These are phyloP conservation scores for Fusarium sp. DNA, from an alignment of 2,329 filamentous ascomycete genomes.

Conservation along the genomic window DNA sequence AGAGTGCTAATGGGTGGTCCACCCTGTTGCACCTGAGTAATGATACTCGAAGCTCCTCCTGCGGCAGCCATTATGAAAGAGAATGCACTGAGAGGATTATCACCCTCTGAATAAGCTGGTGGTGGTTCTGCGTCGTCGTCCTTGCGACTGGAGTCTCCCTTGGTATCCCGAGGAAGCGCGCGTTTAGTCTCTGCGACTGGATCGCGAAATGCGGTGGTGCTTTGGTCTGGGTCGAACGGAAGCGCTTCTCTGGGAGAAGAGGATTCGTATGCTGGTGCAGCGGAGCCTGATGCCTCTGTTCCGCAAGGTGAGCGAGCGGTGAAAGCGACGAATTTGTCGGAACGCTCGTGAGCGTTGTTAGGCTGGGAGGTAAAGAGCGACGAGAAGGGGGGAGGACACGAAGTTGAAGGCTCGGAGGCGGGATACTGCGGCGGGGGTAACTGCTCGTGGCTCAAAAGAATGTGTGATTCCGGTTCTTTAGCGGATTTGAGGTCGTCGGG, in stretches of 20 bases:
- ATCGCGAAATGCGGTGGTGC: conserved; percentile 61
- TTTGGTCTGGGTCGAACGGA: conserved; percentile 55
- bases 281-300: conserved; percentile 54
- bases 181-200: conserved; percentile 82
- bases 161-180: conserved; percentile 84
- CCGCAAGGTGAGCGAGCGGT: conserved; percentile 44
- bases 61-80: conserved; percentile 98
- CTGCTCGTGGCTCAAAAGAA: conserved; percentile 54
- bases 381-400: conserved; percentile 70
- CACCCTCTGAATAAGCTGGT: conserved; percentile 95
- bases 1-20: conserved; percentile 90
- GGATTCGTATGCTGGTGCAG: conserved; percentile 69
- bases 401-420: conserved; percentile 66
- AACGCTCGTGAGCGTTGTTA: conserved; percentile 55
- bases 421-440: conserved; percentile 73
- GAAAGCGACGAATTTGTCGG: conserved; percentile 52
- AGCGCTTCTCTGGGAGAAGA: conserved; percentile 52
- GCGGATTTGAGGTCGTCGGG: conserved; percentile 42
- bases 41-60: conserved; percentile 97
- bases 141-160: conserved; percentile 80
- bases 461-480: conserved; percentile 43
- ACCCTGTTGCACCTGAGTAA: conserved; percentile 97
- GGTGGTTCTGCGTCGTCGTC: conserved; percentile 90
- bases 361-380: conserved; percentile 65
- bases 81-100: conserved; percentile 91